Conservation (phyloP, 805 yeast species). For the Torulaspora indica region DNA sequence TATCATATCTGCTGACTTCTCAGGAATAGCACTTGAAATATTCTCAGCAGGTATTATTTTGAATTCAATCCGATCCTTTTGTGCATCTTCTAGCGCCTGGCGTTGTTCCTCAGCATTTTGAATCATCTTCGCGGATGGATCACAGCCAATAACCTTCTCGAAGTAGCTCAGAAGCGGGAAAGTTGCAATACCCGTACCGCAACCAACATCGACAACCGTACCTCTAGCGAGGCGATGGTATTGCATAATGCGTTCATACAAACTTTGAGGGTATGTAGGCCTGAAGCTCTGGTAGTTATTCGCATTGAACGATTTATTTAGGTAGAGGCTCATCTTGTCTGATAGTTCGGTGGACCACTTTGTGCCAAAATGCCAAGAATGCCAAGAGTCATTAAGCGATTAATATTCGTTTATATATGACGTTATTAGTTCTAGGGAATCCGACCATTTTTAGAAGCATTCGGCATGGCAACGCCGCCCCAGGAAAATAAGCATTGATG, state of each 20-base stretch:
- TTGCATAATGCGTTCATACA: constrained; percentile 40
- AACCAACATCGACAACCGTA: constrained; percentile 55
- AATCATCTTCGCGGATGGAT: constrained; percentile 53
- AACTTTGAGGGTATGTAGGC: constrained; percentile 57
- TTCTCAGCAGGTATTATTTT: constrained; percentile 29
- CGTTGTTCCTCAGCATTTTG: constrained; percentile 35
- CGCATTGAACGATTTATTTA: constrained; percentile 40
- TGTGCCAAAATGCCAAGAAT: constrained; percentile 31
- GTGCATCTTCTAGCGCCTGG: constrained; percentile 8
- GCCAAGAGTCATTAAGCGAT: constrained; percentile 24
- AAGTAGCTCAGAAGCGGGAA: constrained; percentile 38
- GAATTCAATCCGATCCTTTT: constrained; percentile 23
- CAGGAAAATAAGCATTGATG: too few relatives aligned
- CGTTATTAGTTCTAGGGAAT: background rate
- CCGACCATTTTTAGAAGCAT: too few relatives aligned
- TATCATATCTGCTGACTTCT: constrained; percentile 42
- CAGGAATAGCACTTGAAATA: constrained; percentile 12
- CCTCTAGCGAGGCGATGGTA: constrained; percentile 39
- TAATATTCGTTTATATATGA: too few relatives aligned
- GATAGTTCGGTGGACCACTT: background rate
- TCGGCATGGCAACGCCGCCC: too few relatives aligned
- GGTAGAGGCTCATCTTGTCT: background rate
- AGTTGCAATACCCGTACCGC: constrained; percentile 69
- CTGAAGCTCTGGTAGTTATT: constrained; percentile 48
- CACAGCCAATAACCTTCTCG: constrained; percentile 50